These are phyloP conservation scores for Cladosporium sp. DNA, from an alignment of 2,329 filamentous ascomycete genomes.

Conservation along the genomic window DNA sequence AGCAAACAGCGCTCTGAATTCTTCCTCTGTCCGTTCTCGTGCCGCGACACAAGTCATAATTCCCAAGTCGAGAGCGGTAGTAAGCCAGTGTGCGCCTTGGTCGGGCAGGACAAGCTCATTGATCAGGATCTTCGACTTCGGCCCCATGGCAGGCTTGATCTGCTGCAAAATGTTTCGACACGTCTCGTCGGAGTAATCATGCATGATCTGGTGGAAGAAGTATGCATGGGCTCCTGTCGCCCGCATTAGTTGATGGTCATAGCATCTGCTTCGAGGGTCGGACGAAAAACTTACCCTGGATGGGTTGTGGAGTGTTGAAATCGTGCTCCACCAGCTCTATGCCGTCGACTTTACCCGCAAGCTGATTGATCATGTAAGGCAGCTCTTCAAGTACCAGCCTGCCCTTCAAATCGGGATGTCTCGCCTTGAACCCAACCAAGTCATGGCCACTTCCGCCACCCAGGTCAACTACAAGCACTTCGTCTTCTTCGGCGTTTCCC, in stretches of 20 bases:
- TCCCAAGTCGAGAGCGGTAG: not conserved
- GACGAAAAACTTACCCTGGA: not conserved
- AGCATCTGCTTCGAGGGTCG: not conserved
- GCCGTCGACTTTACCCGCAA: not conserved
- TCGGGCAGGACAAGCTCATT: conserved; percentile 27
- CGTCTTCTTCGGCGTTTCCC: conserved; percentile 6
- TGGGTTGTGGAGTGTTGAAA: conserved; percentile 19
- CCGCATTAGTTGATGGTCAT: conserved; percentile 13
- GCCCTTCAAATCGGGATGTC: conserved; percentile 22
- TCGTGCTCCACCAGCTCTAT: conserved; percentile 20
- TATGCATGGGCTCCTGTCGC: conserved; percentile 31
- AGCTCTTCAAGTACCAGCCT: conserved; percentile 26
- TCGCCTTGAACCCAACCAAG: conserved; percentile 17
- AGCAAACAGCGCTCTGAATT: conserved; percentile 1
- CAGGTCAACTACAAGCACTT: conserved; percentile 25
- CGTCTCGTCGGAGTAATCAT: conserved; percentile 24
- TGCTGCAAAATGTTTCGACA: conserved; percentile 21
- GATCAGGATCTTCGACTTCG: conserved; percentile 25
- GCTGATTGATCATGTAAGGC: conserved; percentile 21
- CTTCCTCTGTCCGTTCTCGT: conserved; percentile 1
- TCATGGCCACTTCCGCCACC: conserved; percentile 25
- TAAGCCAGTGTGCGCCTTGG: conserved; percentile 17
- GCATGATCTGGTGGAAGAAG: conserved; percentile 24
- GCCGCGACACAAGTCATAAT: not conserved
- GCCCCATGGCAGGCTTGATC: conserved; percentile 17